A percentile compares a stretch with the other conserved stretches of the same genome.
Conservation (phyloP, 1,139 yeast species). For the Waltiozyma sp. region DNA sequence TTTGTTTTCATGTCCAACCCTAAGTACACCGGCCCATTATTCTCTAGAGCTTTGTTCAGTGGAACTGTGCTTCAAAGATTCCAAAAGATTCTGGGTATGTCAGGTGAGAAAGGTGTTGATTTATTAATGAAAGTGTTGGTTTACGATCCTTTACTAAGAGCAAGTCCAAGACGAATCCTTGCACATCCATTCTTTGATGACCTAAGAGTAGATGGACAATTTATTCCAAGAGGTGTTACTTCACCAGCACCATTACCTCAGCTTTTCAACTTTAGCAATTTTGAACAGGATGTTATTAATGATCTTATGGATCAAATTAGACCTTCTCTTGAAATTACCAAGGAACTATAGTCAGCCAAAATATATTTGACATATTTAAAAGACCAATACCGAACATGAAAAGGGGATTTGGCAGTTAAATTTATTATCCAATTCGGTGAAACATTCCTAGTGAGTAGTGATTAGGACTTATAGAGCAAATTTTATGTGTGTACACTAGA, state of each 20-base stretch:
- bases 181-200: constrained; percentile 67
- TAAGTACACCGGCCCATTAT: constrained; percentile 63
- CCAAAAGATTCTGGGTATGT: constrained; percentile 56
- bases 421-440: too few species aligned
- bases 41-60: constrained; percentile 53
- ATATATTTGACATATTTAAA: too few species aligned
- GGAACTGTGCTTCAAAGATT: constrained; percentile 52
- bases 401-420: too few species aligned
- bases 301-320: constrained; percentile 18
- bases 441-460: too few species aligned
- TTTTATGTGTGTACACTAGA: too few species aligned
- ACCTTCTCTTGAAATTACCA: neutral
- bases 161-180: constrained; percentile 55
- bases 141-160: constrained; percentile 61
- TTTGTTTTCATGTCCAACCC: constrained; percentile 69
- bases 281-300: constrained; percentile 29
- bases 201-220: constrained; percentile 43
- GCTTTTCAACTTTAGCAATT: constrained; percentile 29
- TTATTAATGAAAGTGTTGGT: constrained; percentile 57
- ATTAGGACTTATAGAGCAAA: constrained; percentile 7
- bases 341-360: neutral
- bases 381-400: too few species aligned
- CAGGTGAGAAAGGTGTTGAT: constrained; percentile 63
- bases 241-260: constrained; percentile 26
- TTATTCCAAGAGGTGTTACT: constrained; percentile 42